Evolutionary conservation across 345 rosid species (phyloP), one percentile per base, ranked within the genome.

Genomic region (Euphorbia peplus): DNA sequence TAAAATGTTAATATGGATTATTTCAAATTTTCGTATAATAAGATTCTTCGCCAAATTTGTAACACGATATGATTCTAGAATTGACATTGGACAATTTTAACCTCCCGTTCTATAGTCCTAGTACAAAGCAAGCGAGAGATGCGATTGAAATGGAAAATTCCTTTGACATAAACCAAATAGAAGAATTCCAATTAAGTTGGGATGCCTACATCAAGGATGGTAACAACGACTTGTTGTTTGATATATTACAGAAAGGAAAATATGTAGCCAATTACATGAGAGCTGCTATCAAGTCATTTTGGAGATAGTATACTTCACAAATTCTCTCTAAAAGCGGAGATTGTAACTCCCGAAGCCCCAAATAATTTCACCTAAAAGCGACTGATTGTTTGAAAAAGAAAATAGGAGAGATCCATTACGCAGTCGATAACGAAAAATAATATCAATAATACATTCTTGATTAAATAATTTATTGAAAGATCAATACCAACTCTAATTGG

Each of bases 61-160:
- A 1, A 3, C 44, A 68, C 64, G 71, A 64, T 9, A 13, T 68
- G 32, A 57, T 58, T 24, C 55, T 56, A 11, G 52, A 68, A 16
- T 37, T 13, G 41, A 68, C 57, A 25, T n/a, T 68, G 55, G 64
- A 68, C 28, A 26, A 63, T 4, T 68, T 68, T 1, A 68, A 68
- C 13, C 3, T 68, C 16, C 63, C 71, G 44, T 57, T 10, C 37
- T 57, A 68, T 28, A 54, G 44, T 15, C 55, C 63, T 32, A 2
- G 37, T 32, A 32, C 6, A 32, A 6, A 32, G 6, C 4, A 32
- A 15, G n/a, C 44, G 21, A 68, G 29, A 29, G 4, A 26, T 4
- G 64, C 44, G 56, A 46, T 68, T 18, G 64, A 68, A 18, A n/a
- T 1, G 4, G 64, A 68, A 68, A 63, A 63, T 0, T 68, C 73